A percentile compares a stretch with the other conserved stretches of the same genome.
Conservation (phyloP, 2,329 filamentous ascomycete genomes). For the Aurifilum marmelostoma region DNA sequence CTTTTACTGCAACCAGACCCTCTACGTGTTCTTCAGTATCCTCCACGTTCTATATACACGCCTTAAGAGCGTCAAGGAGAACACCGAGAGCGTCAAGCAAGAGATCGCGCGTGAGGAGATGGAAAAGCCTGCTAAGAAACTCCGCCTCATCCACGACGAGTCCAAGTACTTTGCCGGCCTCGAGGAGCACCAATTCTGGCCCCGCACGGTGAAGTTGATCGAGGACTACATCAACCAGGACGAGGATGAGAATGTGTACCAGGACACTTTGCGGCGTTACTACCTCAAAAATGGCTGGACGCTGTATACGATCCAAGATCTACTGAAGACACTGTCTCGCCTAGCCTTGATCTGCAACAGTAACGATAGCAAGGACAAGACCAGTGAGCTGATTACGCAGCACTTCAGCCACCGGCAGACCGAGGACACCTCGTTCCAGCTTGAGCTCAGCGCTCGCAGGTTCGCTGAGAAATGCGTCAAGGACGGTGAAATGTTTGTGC, state of each 20-base stretch:
- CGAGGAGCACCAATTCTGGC: conserved; percentile 73
- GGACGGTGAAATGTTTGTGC: conserved; percentile 87
- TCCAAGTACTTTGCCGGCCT: conserved; percentile 77
- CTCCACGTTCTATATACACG: conserved; percentile 91
- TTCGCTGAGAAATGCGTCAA: conserved; percentile 91
- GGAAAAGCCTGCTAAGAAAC: conserved; percentile 78
- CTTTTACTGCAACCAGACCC: conserved; percentile 86
- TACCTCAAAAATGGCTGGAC: conserved; percentile 92
- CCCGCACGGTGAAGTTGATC: conserved; percentile 81
- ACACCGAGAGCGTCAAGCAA: conserved; percentile 71
- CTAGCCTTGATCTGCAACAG: conserved; percentile 83
- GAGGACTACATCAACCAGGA: conserved; percentile 78
- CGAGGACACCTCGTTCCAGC: conserved; percentile 85
- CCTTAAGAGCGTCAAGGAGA: conserved; percentile 80
- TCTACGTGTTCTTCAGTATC: conserved; percentile 93
- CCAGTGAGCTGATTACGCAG: conserved; percentile 82
- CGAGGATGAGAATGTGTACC: conserved; percentile 81
- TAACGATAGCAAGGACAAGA: conserved; percentile 89
- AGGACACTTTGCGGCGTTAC: conserved; percentile 88
- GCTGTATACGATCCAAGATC: conserved; percentile 88
- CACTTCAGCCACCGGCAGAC: conserved; percentile 82
- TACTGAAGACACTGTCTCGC: conserved; percentile 79
- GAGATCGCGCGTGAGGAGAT: conserved; percentile 74
- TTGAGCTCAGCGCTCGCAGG: conserved; percentile 87
- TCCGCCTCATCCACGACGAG: conserved; percentile 80